Evolutionary conservation across 768 basidiomycete species (phyloP).

Genomic region (Lactifluus pinguis): DNA sequence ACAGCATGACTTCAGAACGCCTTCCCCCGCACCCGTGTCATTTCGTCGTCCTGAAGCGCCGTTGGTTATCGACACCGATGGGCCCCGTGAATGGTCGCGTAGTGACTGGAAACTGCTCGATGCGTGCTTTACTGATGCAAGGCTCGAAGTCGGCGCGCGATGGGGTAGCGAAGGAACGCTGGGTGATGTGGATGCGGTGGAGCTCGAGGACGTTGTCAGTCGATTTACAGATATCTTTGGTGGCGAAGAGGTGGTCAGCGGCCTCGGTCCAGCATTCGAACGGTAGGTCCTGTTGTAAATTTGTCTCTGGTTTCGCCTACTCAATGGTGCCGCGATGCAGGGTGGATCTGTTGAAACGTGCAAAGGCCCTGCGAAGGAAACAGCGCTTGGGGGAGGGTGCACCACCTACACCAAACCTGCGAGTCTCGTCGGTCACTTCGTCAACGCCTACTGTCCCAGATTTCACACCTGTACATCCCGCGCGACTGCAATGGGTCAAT

Average conservation of each 20-base stretch:
- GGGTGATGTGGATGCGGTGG: conserved; percentile 45
- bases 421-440: conserved; percentile 23
- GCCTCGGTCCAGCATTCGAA: conserved; percentile 46
- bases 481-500: conserved; percentile 18
- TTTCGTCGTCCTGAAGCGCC: background rate
- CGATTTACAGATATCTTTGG: conserved; percentile 47
- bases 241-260: conserved; percentile 31
- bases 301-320: background rate
- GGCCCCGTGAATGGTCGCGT: conserved; percentile 48
- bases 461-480: conserved; percentile 37
- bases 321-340: conserved; percentile 27
- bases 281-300: conserved; percentile 33
- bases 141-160: conserved; percentile 39
- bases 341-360: conserved; percentile 41
- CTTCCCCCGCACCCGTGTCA: conserved; percentile 6
- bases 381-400: conserved; percentile 50
- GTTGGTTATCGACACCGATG: conserved; percentile 9
- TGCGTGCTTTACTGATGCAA: conserved; percentile 66
- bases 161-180: conserved; percentile 28
- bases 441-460: conserved; percentile 38
- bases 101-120: conserved; percentile 78
- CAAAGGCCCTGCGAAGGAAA: conserved; percentile 48
- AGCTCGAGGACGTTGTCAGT: conserved; percentile 47
- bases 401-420: conserved; percentile 40
- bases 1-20: conserved; percentile 12